A percentile compares a stretch with the other conserved stretches of the same genome.
phyloP scores from a whole-genome alignment of 306 rosid species.

The Coriaria nepalensis region DNA sequence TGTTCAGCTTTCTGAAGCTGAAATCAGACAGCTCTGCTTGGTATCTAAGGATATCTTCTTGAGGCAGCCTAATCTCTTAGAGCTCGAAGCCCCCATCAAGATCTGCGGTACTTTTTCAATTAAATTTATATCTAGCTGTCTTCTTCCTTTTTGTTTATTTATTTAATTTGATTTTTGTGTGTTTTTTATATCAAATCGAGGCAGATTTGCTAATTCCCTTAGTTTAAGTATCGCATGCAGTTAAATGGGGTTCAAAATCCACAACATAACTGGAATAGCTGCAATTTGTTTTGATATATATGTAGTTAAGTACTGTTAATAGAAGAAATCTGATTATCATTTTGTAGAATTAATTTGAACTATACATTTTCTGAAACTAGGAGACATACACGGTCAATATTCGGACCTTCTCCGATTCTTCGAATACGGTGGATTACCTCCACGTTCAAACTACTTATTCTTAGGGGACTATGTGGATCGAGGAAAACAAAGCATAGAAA shows the following conservation, averaged over 20 bases:
- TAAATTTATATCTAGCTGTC: conserved; percentile 4
- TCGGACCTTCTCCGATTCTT: conserved; percentile 73
- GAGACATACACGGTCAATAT: conserved; percentile 86
- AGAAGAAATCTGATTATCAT: not conserved
- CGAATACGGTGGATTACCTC: conserved; percentile 75
- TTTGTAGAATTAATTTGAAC: conserved; percentile 2
- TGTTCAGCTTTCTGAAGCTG: conserved; percentile 59
- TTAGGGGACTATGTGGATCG: conserved; percentile 91
- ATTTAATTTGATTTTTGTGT: not conserved
- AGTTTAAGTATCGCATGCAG: too few species aligned
- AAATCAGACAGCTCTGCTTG: conserved; percentile 62
- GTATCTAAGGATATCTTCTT: conserved; percentile 51
- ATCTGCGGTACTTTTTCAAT: conserved; percentile 55
- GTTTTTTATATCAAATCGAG: not conserved
- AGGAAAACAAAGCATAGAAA: conserved; percentile 79
- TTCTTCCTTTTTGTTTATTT: conserved; percentile 6
- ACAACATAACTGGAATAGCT: not conserved
- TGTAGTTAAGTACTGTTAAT: too few species aligned
- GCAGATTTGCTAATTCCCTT: conserved; percentile 2
- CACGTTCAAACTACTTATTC: conserved; percentile 68
- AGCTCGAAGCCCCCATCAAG: conserved; percentile 74
- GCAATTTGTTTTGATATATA: not conserved
- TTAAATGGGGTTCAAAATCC: too few species aligned
- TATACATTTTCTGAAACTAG: conserved; percentile 24
- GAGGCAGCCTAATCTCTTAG: conserved; percentile 75